phyloP scores from a whole-genome alignment of 495 filamentous ascomycete genomes.

The Aspergillus funiculosus region DNA sequence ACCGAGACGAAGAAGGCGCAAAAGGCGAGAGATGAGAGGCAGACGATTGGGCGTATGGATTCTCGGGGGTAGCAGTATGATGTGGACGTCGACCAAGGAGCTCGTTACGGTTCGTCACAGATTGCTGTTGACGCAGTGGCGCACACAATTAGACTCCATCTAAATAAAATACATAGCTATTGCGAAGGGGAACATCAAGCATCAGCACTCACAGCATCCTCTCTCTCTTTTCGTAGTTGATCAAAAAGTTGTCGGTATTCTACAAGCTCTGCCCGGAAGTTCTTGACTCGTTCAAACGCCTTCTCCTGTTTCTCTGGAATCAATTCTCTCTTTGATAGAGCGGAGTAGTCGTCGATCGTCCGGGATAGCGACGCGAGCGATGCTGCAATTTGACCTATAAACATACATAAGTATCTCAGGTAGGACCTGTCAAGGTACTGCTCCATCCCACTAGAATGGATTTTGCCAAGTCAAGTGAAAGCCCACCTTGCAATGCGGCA shows the following conservation, averaged over 20 bases:
- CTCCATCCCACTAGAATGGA: too few species aligned
- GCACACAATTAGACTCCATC: background rate
- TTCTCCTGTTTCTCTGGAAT: slow-evolving; percentile 85
- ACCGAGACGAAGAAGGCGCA: slow-evolving; percentile 33
- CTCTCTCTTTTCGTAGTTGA: slow-evolving; percentile 63
- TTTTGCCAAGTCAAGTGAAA: background rate
- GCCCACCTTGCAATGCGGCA: slow-evolving; percentile 61
- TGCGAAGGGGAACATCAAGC: background rate
- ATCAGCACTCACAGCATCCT: slow-evolving; percentile 56
- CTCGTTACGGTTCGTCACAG: slow-evolving; percentile 69
- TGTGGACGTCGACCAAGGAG: slow-evolving; percentile 88
- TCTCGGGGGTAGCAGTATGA: slow-evolving; percentile 82
- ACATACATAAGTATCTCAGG: slow-evolving; percentile 21
- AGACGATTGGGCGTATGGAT: slow-evolving; percentile 73
- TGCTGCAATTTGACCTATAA: slow-evolving; percentile 68
- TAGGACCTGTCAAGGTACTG: too few species aligned
- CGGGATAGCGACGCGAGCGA: slow-evolving; percentile 83
- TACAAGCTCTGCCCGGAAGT: slow-evolving; percentile 73
- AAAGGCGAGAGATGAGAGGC: slow-evolving; percentile 39
- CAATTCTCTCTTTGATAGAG: slow-evolving; percentile 78
- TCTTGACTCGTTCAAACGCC: slow-evolving; percentile 75
- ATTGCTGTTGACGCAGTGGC: slow-evolving; percentile 39
- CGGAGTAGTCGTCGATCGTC: slow-evolving; percentile 89
- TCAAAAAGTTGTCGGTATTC: slow-evolving; percentile 77
- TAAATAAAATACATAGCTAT: background rate